Conservation (phyloP, 2,329 filamentous ascomycete species). For the Fusarium brevicatenulatum region DNA sequence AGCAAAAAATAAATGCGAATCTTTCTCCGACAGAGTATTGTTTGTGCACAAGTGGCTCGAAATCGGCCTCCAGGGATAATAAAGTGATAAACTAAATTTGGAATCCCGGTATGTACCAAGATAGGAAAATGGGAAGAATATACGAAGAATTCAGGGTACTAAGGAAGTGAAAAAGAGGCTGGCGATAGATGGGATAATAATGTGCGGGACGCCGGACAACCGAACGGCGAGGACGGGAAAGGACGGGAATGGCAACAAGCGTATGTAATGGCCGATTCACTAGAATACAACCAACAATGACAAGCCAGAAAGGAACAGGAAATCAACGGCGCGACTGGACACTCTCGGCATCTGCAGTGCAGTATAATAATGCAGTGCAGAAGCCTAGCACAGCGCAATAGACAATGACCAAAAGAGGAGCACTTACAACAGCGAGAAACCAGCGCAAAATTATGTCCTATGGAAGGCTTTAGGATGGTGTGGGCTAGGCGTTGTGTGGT, state of each 20-base stretch:
- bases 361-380: slow-evolving; percentile 12
- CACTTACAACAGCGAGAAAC: slow-evolving; percentile 26
- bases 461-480: slow-evolving; percentile 19
- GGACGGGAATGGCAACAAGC: slow-evolving; percentile 40
- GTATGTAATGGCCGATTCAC: slow-evolving; percentile 29
- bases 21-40: slow-evolving; percentile 4
- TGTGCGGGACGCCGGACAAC: slow-evolving; percentile 39
- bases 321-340: slow-evolving; percentile 26
- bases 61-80: slow-evolving; percentile 5
- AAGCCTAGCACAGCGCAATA: slow-evolving; percentile 18
- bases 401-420: slow-evolving; percentile 23
- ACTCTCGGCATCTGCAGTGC: slow-evolving; percentile 3
- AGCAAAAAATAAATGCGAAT: slow-evolving; percentile 16
- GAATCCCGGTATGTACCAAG: slow-evolving; percentile 15
- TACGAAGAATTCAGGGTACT: slow-evolving; percentile 1
- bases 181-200: slow-evolving; percentile 30
- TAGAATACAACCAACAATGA: slow-evolving; percentile 25
- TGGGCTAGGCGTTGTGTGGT: slow-evolving; percentile 32
- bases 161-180: slow-evolving; percentile 1
- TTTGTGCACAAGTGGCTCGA: slow-evolving; percentile 15
- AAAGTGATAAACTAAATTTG: slow-evolving; percentile 4
- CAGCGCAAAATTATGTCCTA: slow-evolving; percentile 3
- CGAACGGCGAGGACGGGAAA: slow-evolving; percentile 40
- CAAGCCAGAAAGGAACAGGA: slow-evolving; percentile 8
- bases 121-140: slow-evolving; percentile 8